A percentile compares a stretch with the other conserved stretches of the same genome.
Evolutionary conservation across 768 basidiomycete species (phyloP).

Genomic region (Termitomyces sp.): DNA sequence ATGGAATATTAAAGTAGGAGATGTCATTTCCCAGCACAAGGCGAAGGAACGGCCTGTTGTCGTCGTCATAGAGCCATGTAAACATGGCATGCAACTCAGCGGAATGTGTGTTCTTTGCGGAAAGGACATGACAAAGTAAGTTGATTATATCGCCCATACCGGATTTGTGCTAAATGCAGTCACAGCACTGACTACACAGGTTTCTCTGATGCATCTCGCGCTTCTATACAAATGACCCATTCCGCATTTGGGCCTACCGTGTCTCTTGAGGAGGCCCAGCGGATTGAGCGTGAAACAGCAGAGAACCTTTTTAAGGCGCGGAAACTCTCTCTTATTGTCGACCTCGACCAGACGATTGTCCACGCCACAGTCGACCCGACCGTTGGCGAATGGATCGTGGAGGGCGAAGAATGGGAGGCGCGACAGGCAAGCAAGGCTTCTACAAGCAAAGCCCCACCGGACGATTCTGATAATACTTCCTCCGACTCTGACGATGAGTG

Average conservation of each 20-base stretch:
- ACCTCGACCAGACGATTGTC: slow-evolving; percentile 98
- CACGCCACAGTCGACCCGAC: slow-evolving; percentile 99
- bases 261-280: slow-evolving; percentile 87
- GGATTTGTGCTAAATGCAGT: not conserved
- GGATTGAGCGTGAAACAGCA: slow-evolving; percentile 82
- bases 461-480: slow-evolving; percentile 38
- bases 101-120: slow-evolving; percentile 94
- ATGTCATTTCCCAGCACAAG: slow-evolving; percentile 55
- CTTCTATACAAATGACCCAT: slow-evolving; percentile 93
- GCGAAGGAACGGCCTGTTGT: slow-evolving; percentile 62
- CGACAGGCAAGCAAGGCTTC: slow-evolving; percentile 43
- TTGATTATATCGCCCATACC: slow-evolving; percentile 14
- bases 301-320: slow-evolving; percentile 69
- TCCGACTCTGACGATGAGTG: slow-evolving; percentile 53
- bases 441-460: slow-evolving; percentile 25
- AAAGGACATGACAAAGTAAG: slow-evolving; percentile 90
- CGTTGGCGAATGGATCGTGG: slow-evolving; percentile 93
- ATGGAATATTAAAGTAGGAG: slow-evolving; percentile 70
- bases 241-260: slow-evolving; percentile 89
- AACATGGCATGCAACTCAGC: slow-evolving; percentile 88
- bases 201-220: slow-evolving; percentile 81
- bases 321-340: slow-evolving; percentile 93
- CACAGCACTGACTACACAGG: slow-evolving; percentile 79
- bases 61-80: slow-evolving; percentile 85
- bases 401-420: slow-evolving; percentile 79